Percentiles rank a stretch among this genome's conserved stretches.
Evolutionary conservation across 441 rosid species (phyloP).

Genomic region (Euphorbia schlechtendalii): DNA sequence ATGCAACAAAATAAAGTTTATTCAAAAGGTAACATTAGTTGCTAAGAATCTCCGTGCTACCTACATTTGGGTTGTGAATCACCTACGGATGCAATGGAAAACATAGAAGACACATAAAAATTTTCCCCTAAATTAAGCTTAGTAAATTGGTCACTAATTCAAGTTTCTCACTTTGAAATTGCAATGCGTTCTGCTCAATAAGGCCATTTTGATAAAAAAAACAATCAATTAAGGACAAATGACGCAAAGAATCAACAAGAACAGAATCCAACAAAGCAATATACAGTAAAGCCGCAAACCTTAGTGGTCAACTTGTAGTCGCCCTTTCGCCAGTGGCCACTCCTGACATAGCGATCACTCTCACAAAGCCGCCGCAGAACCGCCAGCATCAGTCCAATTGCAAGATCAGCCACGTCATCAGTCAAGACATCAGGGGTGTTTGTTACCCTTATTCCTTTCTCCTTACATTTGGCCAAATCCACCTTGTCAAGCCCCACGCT

Average conservation of each 20-base stretch:
- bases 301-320: conserved; percentile 61
- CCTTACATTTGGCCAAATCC: conserved; percentile 70
- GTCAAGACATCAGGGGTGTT: conserved; percentile 88
- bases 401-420: conserved; percentile 89
- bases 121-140: conserved; percentile 1
- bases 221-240: not conserved
- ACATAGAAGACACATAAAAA: not conserved
- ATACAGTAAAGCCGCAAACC: conserved; percentile 31
- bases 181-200: not conserved
- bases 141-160: not conserved
- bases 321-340: conserved; percentile 68
- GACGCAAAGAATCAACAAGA: not conserved
- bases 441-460: conserved; percentile 73
- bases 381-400: conserved; percentile 68
- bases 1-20: too few species aligned
- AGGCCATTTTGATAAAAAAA: not conserved
- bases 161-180: not conserved
- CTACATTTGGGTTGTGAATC: too few species aligned
- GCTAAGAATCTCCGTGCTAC: too few species aligned
- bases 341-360: conserved; percentile 68
- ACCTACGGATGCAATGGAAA: too few species aligned
- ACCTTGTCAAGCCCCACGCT: conserved; percentile 92
- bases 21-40: too few species aligned
- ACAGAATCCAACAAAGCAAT: conserved; percentile 4
- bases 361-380: conserved; percentile 71